phyloP scores from a whole-genome alignment of 2,329 filamentous ascomycete species.

The Fusarium napiforme region DNA sequence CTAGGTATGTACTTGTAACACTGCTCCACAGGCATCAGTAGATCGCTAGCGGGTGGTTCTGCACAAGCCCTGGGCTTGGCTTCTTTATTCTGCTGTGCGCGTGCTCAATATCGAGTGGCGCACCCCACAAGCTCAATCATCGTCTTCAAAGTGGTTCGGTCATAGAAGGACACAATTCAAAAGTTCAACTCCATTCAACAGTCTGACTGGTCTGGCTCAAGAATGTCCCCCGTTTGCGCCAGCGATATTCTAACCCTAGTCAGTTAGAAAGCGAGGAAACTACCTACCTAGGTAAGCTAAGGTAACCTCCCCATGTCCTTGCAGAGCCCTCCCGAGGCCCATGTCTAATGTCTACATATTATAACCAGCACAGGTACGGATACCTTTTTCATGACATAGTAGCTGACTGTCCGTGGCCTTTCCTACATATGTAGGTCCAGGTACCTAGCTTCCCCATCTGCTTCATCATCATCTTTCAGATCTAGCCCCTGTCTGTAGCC shows the following conservation, averaged over 20 bases:
- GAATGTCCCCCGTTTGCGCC: not conserved
- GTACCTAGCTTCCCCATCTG: not conserved
- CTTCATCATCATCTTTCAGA: constrained; percentile 2
- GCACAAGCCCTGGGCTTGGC: constrained; percentile 38
- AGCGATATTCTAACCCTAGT: not conserved
- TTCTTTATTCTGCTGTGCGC: constrained; percentile 24
- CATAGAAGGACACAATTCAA: constrained; percentile 13
- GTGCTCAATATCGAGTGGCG: constrained; percentile 38
- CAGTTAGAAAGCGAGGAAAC: constrained; percentile 11
- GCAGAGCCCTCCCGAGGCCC: constrained; percentile 13
- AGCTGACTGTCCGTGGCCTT: not conserved
- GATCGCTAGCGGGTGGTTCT: constrained; percentile 32
- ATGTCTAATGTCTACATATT: not conserved
- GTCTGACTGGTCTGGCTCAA: constrained; percentile 16
- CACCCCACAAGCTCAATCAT: constrained; percentile 30
- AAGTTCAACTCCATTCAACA: not conserved
- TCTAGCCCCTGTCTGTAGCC: not conserved
- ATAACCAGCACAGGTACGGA: not conserved
- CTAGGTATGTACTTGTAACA: constrained; percentile 15
- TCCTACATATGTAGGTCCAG: not conserved
- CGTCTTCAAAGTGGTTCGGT: constrained; percentile 22
- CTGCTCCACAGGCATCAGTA: constrained; percentile 35
- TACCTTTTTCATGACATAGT: not conserved
- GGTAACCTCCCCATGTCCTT: constrained; percentile 17
- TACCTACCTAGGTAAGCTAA: not conserved